These are phyloP conservation scores for Apiotrichum brassicae DNA, from an alignment of 1,284 basidiomycete species.

Conservation along the genomic window DNA sequence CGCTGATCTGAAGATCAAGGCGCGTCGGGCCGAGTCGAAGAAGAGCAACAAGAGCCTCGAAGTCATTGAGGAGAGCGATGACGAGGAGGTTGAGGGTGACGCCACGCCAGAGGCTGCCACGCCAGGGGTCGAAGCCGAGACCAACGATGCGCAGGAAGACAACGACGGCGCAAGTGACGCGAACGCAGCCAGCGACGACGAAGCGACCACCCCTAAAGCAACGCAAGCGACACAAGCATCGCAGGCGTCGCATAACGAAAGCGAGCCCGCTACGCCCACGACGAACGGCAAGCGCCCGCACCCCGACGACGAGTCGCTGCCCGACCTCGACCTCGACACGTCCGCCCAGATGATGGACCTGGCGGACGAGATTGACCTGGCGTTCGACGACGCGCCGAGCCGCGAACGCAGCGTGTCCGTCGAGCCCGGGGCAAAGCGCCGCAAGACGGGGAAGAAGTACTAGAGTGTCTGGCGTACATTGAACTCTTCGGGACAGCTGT, in stretches of 20 bases:
- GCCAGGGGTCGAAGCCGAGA: neutral
- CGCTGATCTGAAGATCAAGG: slow-evolving; percentile 47
- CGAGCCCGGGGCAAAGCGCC: slow-evolving; percentile 22
- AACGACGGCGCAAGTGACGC: neutral
- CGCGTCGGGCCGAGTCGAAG: slow-evolving; percentile 46
- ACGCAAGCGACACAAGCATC: neutral
- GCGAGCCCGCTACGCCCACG: neutral
- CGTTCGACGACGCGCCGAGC: slow-evolving; percentile 12
- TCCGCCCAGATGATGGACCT: slow-evolving; percentile 1
- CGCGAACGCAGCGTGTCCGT: slow-evolving; percentile 14
- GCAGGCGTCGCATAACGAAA: neutral
- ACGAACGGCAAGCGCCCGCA: slow-evolving; percentile 1
- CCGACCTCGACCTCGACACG: slow-evolving; percentile 18
- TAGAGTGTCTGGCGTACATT: no score
- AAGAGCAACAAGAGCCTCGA: slow-evolving; percentile 29
- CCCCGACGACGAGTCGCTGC: slow-evolving; percentile 2
- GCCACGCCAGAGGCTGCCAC: neutral
- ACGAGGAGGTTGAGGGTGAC: neutral
- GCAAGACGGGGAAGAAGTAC: slow-evolving; percentile 18
- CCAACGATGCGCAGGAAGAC: neutral
- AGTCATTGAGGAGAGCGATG: slow-evolving; percentile 45
- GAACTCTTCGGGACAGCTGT: no score
- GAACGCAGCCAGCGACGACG: neutral
- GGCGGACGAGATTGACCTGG: slow-evolving; percentile 19
- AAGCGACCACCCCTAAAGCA: neutral